These are phyloP conservation scores for Claviceps sp. DNA, from an alignment of 2,329 filamentous ascomycete species.

Conservation along the genomic window DNA sequence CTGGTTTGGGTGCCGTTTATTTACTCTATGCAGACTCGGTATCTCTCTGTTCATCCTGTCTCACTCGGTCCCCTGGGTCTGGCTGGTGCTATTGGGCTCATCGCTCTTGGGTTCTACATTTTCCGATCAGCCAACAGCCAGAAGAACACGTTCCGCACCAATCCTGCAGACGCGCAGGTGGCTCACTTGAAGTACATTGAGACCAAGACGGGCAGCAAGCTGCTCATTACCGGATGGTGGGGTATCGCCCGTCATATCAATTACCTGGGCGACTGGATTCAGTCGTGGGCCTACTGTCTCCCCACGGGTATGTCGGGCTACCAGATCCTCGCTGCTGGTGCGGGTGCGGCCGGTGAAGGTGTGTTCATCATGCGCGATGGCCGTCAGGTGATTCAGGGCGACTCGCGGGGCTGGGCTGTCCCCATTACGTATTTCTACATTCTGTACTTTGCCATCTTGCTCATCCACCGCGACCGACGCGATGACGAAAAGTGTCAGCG, in stretches of 20 bases:
- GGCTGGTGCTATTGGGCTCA: constrained; percentile 49
- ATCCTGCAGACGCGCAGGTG: constrained; percentile 68
- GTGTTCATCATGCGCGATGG: constrained; percentile 45
- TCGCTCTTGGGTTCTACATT: constrained; percentile 67
- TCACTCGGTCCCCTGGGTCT: constrained; percentile 60
- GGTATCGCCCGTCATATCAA: constrained; percentile 86
- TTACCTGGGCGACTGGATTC: constrained; percentile 89
- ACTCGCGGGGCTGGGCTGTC: constrained; percentile 70
- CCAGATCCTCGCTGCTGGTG: constrained; percentile 46
- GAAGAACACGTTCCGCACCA: constrained; percentile 86
- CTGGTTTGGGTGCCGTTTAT: constrained; percentile 86
- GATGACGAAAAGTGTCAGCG: constrained; percentile 83
- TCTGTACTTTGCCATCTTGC: constrained; percentile 74
- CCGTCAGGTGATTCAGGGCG: constrained; percentile 54
- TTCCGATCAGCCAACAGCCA: constrained; percentile 91
- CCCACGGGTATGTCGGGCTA: constrained; percentile 80
- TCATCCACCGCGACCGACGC: constrained; percentile 73
- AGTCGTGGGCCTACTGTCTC: constrained; percentile 80
- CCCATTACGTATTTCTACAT: constrained; percentile 91
- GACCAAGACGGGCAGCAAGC: constrained; percentile 67
- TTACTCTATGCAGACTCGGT: constrained; percentile 74
- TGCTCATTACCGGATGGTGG: constrained; percentile 88
- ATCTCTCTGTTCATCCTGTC: constrained; percentile 70
- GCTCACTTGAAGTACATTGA: constrained; percentile 74
- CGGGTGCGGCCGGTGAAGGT: constrained; percentile 31